These are phyloP conservation scores for Vigna unguiculata DNA, from an alignment of 306 rosid species.

Conservation along the genomic window DNA sequence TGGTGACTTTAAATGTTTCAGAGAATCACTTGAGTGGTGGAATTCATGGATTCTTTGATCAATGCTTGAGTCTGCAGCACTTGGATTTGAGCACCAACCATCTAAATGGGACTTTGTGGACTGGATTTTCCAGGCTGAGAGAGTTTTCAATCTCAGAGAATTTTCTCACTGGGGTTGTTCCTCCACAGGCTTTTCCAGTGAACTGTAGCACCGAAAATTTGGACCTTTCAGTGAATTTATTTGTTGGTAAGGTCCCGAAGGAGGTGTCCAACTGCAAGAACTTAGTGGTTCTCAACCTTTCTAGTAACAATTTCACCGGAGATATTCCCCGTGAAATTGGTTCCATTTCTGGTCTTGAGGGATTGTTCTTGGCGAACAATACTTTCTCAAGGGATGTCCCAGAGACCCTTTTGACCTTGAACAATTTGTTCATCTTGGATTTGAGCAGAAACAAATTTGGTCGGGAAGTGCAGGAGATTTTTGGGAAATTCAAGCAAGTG, in stretches of 20 bases:
- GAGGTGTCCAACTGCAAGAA: slow-evolving; percentile 68
- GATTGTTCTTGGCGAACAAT: slow-evolving; percentile 70
- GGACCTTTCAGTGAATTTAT: slow-evolving; percentile 68
- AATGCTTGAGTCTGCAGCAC: slow-evolving; percentile 62
- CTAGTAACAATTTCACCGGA: slow-evolving; percentile 66
- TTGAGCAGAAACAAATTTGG: slow-evolving; percentile 74
- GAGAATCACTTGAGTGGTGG: slow-evolving; percentile 66
- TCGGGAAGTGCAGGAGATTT: slow-evolving; percentile 67
- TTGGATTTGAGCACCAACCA: slow-evolving; percentile 80
- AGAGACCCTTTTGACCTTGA: slow-evolving; percentile 61
- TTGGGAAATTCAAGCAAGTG: slow-evolving; percentile 74
- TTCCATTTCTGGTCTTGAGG: slow-evolving; percentile 55
- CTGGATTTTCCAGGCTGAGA: slow-evolving; percentile 62
- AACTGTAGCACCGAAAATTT: slow-evolving; percentile 63
- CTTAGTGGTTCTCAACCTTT: slow-evolving; percentile 57
- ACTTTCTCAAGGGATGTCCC: slow-evolving; percentile 71
- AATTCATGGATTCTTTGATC: slow-evolving; percentile 60
- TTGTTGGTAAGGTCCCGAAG: slow-evolving; percentile 59
- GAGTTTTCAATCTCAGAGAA: slow-evolving; percentile 75
- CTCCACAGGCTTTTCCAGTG: slow-evolving; percentile 49
- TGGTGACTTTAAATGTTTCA: slow-evolving; percentile 70
- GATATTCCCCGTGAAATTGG: slow-evolving; percentile 69
- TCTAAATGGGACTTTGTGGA: slow-evolving; percentile 66
- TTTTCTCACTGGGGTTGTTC: slow-evolving; percentile 55
- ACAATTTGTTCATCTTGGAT: slow-evolving; percentile 72